Base-by-base conservation (phyloP, 495 filamentous ascomycete genomes). In the Massariosphaeria phaeospora region DNA sequence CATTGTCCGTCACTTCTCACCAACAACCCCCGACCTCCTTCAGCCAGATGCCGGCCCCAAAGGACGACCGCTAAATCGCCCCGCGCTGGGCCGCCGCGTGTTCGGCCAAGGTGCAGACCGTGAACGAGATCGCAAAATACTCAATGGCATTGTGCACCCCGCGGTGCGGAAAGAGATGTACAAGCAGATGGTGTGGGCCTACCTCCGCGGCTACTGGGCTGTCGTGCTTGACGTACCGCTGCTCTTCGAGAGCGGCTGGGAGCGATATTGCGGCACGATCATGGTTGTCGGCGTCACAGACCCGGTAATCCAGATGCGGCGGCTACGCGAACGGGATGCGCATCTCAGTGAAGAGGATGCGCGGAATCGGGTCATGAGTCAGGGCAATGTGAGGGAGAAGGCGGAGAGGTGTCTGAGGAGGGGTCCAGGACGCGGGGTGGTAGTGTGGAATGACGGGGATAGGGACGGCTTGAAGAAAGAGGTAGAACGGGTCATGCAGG, bases 101-200 rank as follows among this genome's bases (percentile, higher is more conserved):
- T 97, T 97, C 67, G 93, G 91, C 7, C 74, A 81, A 48, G 77
- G 75, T 23, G 75, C 79, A 11, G 80, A 86, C 48, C 71, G 77
- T 40, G 75, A 75, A 52, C 75, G 72, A 43, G 88, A 95, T 61
- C 72, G 93, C 11, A 73, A 70, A 23, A 79, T 85, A 12, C 73
- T 98, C 7, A 96, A 96, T 58, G 74, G 78, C n/a, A 96, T 98
- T 50, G 84, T 96, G 29, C 93, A 97, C 68, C 93, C 93, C 0
- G 84, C 86, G 0, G 89, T 97, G 5, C 73, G 87, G 23, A 75
- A 70, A 66, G 88, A 83, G 64, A 88, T 95, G 73, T 85, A 85
- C 64, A 82, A 76, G 57, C 70, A 74, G 3, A 75, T 64, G 60
- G 53, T 61, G 23, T 55, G 53, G 56, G 55, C 55, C 29, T 95